A percentile compares a stretch with the other conserved stretches of the same genome.
These are phyloP conservation scores for Artemisia tridentata DNA, from an alignment of 129 eudicot genomes.

Conservation along the genomic window DNA sequence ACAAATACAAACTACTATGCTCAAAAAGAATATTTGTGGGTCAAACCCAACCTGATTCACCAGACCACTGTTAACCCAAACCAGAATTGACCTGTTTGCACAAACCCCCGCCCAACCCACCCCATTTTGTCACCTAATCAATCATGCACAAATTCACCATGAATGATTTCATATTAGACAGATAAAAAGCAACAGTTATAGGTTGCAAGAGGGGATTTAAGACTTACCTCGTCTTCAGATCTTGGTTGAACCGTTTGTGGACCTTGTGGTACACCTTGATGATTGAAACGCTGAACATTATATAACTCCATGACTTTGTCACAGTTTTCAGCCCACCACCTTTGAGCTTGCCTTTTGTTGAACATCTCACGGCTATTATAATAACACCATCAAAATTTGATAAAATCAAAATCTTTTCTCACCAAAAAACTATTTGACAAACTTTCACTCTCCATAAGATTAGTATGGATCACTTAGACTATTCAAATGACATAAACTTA, in stretches of 20 bases:
- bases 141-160: conserved; percentile 6
- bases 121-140: neutral
- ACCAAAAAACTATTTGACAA: neutral
- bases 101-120: conserved; percentile 2
- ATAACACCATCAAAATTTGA: conserved; percentile 31
- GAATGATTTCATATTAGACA: neutral
- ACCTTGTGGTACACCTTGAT: conserved; percentile 54
- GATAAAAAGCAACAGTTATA: too few species aligned
- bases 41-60: neutral
- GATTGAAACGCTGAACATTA: conserved; percentile 76
- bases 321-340: conserved; percentile 96
- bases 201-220: neutral
- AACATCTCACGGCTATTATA: conserved; percentile 80
- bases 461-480: neutral
- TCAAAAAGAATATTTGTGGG: neutral
- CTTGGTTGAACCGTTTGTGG: conserved; percentile 55
- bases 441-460: neutral
- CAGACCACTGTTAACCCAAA: neutral
- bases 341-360: conserved; percentile 98
- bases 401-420: conserved; percentile 21
- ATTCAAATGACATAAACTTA: neutral
- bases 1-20: neutral
- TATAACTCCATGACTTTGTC: conserved; percentile 94
- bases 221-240: conserved; percentile 71
- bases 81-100: neutral